These are phyloP conservation scores for Spizellomyces punctatus DNA, from an alignment of 192 early-diverging fungal genomes.

Conservation along the genomic window DNA sequence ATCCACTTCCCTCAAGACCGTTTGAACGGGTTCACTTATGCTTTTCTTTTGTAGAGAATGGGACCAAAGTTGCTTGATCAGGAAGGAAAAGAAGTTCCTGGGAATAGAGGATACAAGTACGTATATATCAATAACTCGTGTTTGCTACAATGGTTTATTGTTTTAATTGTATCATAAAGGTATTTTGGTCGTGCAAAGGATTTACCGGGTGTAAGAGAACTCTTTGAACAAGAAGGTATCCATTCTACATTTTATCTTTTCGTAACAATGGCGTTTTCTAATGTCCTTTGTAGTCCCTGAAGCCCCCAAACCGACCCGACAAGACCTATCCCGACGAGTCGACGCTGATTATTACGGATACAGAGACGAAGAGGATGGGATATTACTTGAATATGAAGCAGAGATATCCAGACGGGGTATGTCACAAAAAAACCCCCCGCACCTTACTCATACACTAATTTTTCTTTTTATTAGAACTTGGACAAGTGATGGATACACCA, in stretches of 20 bases:
- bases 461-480: conserved; percentile 23
- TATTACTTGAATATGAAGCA: conserved; percentile 74
- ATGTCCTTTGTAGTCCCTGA: conserved; percentile 4
- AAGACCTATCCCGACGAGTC: conserved; percentile 73
- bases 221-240: conserved; percentile 73
- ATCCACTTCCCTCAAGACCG: no score
- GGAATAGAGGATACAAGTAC: conserved; percentile 88
- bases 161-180: conserved; percentile 38
- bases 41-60: not conserved
- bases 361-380: conserved; percentile 86
- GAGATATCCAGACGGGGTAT: conserved; percentile 22
- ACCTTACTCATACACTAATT: not conserved
- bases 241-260: not conserved
- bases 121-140: no score
- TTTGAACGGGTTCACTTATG: no score
- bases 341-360: conserved; percentile 97
- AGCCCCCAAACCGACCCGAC: conserved; percentile 36
- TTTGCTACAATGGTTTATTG: no score
- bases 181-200: conserved; percentile 97
- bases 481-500: no score
- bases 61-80: conserved; percentile 74
- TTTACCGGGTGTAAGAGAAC: conserved; percentile 89
- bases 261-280: not conserved
- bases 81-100: conserved; percentile 88
- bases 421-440: conserved; percentile 4